phyloP scores from a whole-genome alignment of 2,329 filamentous ascomycete genomes.

The Botryotinia convoluta region DNA sequence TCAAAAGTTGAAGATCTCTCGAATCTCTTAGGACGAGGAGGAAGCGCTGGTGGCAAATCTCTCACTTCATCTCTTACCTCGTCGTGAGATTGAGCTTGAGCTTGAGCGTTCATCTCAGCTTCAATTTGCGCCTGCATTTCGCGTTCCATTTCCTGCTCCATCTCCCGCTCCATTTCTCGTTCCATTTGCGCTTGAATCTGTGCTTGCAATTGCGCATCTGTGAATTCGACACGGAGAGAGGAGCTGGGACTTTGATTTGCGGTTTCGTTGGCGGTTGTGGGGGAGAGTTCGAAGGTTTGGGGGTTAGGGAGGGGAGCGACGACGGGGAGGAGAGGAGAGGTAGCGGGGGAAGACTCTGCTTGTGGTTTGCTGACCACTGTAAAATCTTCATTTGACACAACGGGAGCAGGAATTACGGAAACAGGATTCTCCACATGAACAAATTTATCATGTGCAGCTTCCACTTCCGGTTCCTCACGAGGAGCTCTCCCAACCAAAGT shows the following conservation, averaged over 20 bases:
- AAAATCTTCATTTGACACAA: not conserved
- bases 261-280: not conserved
- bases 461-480: not conserved
- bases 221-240: not conserved
- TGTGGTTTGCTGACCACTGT: not conserved
- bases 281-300: not conserved
- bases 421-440: not conserved
- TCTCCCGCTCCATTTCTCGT: not conserved
- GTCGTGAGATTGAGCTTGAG: not conserved
- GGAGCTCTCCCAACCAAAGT: constrained; percentile 1
- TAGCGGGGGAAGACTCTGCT: not conserved
- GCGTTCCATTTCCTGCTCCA: not conserved
- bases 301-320: not conserved
- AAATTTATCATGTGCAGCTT: not conserved
- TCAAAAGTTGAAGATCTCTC: not conserved
- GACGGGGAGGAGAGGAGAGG: not conserved
- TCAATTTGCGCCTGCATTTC: constrained; percentile 3
- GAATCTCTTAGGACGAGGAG: not conserved
- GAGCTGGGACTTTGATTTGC: not conserved
- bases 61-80: not conserved
- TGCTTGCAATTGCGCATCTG: constrained; percentile 4
- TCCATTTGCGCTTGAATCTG: constrained; percentile 9
- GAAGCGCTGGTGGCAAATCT: not conserved
- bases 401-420: not conserved
- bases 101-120: not conserved